phyloP scores from a whole-genome alignment of 176 grass and related monocot genomes.

The Oryza rufipogon region DNA sequence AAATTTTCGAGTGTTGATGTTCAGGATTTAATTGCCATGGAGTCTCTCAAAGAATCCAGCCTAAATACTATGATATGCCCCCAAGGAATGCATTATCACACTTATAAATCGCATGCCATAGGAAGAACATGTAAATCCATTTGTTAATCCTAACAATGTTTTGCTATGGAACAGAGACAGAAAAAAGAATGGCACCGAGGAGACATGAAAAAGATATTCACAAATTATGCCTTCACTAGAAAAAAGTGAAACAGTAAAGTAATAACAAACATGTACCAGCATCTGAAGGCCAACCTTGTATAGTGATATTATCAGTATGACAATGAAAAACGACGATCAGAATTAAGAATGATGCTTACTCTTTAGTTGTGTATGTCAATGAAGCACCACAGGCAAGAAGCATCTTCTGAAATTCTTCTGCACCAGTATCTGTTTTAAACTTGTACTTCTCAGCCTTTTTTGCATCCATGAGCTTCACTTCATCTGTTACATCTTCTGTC shows the following conservation, averaged over 20 bases:
- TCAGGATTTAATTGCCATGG: slow-evolving; percentile 15
- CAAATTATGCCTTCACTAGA: background rate
- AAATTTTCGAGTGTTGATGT: slow-evolving; percentile 42
- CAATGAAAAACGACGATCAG: slow-evolving; percentile 24
- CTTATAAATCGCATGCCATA: slow-evolving; percentile 7
- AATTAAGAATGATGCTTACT: slow-evolving; percentile 57
- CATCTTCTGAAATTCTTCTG: slow-evolving; percentile 71
- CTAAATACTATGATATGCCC: slow-evolving; percentile 4
- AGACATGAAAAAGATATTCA: background rate
- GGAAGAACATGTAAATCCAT: slow-evolving; percentile 10
- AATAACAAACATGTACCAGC: background rate
- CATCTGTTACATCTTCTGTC: slow-evolving; percentile 53
- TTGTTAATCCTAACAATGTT: background rate
- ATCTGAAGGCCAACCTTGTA: slow-evolving; percentile 15
- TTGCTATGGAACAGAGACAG: background rate
- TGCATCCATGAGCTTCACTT: slow-evolving; percentile 75
- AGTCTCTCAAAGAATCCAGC: background rate
- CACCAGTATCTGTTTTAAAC: slow-evolving; percentile 54
- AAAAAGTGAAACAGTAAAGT: slow-evolving; percentile 22
- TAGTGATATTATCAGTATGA: background rate
- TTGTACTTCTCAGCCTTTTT: slow-evolving; percentile 68
- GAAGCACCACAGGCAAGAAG: slow-evolving; percentile 77
- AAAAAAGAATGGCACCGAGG: background rate
- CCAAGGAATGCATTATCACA: slow-evolving; percentile 1
- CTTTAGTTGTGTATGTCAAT: slow-evolving; percentile 72